phyloP scores from a whole-genome alignment of 306 rosid species.

The Begonia peltatifolia region DNA sequence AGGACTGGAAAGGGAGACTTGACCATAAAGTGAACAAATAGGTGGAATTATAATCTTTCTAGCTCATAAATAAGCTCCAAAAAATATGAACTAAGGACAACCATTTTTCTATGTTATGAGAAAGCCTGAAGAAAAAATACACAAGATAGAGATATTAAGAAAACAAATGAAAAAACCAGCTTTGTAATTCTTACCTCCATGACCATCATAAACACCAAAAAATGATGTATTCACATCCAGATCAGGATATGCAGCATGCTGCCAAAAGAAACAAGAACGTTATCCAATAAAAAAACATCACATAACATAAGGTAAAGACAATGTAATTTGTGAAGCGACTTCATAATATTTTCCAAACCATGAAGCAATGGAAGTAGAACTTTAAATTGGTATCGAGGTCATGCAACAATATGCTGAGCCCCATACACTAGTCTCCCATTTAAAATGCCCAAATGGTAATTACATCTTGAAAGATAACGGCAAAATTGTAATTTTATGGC shows the following conservation, averaged over 20 bases:
- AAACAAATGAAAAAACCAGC: constrained; percentile 5
- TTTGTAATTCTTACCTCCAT: constrained; percentile 70
- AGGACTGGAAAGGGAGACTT: no score
- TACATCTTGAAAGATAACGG: no score
- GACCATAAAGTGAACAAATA: no score
- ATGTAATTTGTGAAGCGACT: background rate
- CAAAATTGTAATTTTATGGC: no score
- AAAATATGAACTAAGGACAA: background rate
- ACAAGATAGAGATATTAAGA: background rate
- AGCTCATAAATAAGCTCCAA: background rate
- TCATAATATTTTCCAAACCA: background rate
- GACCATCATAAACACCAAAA: constrained; percentile 97
- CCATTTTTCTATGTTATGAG: background rate
- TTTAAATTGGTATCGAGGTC: no score
- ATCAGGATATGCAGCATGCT: constrained; percentile 95
- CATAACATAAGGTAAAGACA: background rate
- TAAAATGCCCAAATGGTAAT: no score
- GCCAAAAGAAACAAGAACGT: constrained; percentile 14
- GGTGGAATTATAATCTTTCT: no score
- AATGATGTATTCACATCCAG: constrained; percentile 78
- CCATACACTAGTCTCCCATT: no score
- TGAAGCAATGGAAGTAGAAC: no score
- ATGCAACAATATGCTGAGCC: no score
- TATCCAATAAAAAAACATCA: constrained; percentile 7
- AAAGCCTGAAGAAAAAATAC: background rate